Percentiles rank a stretch among this genome's conserved stretches.
These are phyloP conservation scores for Rhizopogon salebrosus DNA, from an alignment of 768 basidiomycete species.

Conservation along the genomic window DNA sequence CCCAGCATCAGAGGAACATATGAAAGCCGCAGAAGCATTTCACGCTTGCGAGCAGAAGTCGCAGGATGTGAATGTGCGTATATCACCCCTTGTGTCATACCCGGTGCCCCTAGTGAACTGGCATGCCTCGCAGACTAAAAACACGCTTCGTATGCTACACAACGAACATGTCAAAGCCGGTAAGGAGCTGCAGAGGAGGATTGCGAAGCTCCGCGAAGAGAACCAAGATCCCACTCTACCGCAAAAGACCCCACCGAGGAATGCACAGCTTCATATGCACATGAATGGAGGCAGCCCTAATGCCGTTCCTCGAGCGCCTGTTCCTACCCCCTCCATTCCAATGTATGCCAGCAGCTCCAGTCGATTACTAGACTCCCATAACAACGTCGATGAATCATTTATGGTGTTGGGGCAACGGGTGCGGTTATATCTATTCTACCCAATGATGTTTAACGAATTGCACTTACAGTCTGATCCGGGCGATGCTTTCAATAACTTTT, in stretches of 20 bases:
- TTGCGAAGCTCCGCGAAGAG: constrained; percentile 68
- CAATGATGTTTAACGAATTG: constrained; percentile 1
- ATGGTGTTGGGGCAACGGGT: constrained; percentile 83
- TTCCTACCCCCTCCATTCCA: constrained; percentile 40
- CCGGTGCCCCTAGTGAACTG: constrained; percentile 4
- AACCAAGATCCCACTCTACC: constrained; percentile 73
- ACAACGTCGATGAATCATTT: constrained; percentile 81
- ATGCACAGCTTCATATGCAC: constrained; percentile 16
- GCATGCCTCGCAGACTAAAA: constrained; percentile 52
- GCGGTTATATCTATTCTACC: constrained; percentile 20
- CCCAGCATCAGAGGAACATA: constrained; percentile 68
- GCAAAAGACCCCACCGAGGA: constrained; percentile 43
- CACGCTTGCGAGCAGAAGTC: constrained; percentile 68
- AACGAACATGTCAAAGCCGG: constrained; percentile 68
- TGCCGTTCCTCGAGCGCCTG: constrained; percentile 10
- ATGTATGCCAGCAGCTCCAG: constrained; percentile 35
- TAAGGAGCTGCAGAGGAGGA: constrained; percentile 67
- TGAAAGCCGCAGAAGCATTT: constrained; percentile 74
- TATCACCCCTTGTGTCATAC: constrained; percentile 1
- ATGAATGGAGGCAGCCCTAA: constrained; percentile 14
- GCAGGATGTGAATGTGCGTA: constrained; percentile 63
- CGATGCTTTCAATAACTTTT: constrained; percentile 86
- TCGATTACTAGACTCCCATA: constrained; percentile 44
- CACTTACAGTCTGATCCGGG: constrained; percentile 64
- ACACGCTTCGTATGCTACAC: constrained; percentile 70